phyloP scores from a whole-genome alignment of 2,329 filamentous ascomycete genomes.

The Sphaerulina vaccinii region DNA sequence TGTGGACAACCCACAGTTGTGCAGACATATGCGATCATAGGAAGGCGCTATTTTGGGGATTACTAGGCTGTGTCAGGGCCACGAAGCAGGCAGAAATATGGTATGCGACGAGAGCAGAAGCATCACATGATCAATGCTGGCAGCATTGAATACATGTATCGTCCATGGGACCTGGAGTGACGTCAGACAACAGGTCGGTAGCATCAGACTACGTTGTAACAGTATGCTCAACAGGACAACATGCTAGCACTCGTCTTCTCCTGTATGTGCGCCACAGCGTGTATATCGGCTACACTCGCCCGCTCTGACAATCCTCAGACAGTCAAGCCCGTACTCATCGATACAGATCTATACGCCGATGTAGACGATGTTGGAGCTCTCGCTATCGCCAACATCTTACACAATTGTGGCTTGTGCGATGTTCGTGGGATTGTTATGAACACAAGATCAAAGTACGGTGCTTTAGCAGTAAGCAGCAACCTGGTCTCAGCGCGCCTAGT shows the following conservation, averaged over 20 bases:
- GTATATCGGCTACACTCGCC: background rate
- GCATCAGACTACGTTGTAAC: background rate
- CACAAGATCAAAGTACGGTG: constrained; percentile 24
- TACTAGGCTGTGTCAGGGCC: too few species aligned
- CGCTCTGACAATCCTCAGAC: background rate
- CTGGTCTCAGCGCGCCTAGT: background rate
- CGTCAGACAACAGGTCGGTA: background rate
- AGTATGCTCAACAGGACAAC: background rate
- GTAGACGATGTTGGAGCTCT: constrained; percentile 28
- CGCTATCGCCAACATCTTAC: constrained; percentile 25
- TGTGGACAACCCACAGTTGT: too few species aligned
- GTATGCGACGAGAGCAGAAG: too few species aligned
- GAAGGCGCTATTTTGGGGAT: too few species aligned
- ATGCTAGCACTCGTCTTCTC: background rate
- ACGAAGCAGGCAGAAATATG: too few species aligned
- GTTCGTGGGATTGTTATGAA: constrained; percentile 24
- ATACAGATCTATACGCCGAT: constrained; percentile 26
- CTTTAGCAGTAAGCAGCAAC: background rate
- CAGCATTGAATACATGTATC: too few species aligned
- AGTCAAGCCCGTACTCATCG: constrained; percentile 41
- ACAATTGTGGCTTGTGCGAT: constrained; percentile 25
- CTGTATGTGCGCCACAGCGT: background rate
- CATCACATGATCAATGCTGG: too few species aligned
- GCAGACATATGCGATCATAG: too few species aligned
- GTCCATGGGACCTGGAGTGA: background rate